Percentiles rank a stretch among this genome's conserved stretches.
phyloP scores from a whole-genome alignment of 352 stramenopile genomes.

The Phytopythium kandeliae region DNA sequence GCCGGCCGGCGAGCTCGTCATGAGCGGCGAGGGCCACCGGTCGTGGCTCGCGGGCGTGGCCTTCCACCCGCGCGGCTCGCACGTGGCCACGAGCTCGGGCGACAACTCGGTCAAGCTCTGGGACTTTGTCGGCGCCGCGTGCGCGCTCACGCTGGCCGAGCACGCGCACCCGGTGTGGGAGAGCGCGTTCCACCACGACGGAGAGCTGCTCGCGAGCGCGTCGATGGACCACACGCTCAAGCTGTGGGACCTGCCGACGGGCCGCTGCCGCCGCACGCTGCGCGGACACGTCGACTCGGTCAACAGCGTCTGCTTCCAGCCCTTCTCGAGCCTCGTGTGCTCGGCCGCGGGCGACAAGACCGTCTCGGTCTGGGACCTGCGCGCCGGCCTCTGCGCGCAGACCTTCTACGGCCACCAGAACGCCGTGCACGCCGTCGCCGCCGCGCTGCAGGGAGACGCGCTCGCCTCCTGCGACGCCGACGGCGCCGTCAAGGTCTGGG shows the following conservation, averaged over 20 bases:
- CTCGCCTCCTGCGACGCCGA: slow-evolving; percentile 92
- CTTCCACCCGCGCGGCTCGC: slow-evolving; percentile 90
- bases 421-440: slow-evolving; percentile 87
- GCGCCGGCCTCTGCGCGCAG: slow-evolving; percentile 87
- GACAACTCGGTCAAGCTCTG: slow-evolving; percentile 95
- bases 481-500: slow-evolving; percentile 93
- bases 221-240: slow-evolving; percentile 95
- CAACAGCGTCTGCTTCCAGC: slow-evolving; percentile 92
- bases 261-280: slow-evolving; percentile 90
- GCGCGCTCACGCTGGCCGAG: slow-evolving; percentile 87
- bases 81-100: slow-evolving; percentile 89
- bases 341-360: slow-evolving; percentile 94
- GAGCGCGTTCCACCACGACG: slow-evolving; percentile 90
- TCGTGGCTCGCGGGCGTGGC: slow-evolving; percentile 88
- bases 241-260: slow-evolving; percentile 89
- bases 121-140: slow-evolving; percentile 90
- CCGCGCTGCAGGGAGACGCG: slow-evolving; percentile 83
- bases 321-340: slow-evolving; percentile 91
- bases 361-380: slow-evolving; percentile 94
- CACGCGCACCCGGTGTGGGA: slow-evolving; percentile 94
- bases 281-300: slow-evolving; percentile 94
- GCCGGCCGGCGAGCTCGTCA: slow-evolving; percentile 91
- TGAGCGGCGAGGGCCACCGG: slow-evolving; percentile 92
- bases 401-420: slow-evolving; percentile 96
- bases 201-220: slow-evolving; percentile 89